These are phyloP conservation scores for Antitrichia curtipendula DNA, from an alignment of 225 moss, liverwort and hornwort genomes.

Conservation along the genomic window DNA sequence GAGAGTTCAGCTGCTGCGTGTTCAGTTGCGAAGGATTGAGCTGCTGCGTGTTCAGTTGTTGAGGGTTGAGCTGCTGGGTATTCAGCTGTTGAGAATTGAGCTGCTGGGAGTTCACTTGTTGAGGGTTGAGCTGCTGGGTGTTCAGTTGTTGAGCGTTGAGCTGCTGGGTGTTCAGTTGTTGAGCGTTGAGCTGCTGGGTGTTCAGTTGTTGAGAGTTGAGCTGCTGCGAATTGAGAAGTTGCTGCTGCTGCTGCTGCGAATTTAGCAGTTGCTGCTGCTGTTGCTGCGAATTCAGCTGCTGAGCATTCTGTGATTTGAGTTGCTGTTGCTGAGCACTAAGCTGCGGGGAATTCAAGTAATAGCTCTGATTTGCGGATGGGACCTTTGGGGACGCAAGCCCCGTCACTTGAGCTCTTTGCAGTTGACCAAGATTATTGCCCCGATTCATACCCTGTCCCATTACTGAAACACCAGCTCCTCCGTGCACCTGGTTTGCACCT, in stretches of 20 bases:
- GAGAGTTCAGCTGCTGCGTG: constrained; percentile 31
- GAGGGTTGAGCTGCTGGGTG: constrained; percentile 38
- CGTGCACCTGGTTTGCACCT: constrained; percentile 60
- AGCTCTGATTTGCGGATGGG: constrained; percentile 49
- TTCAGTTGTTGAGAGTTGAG: constrained; percentile 5
- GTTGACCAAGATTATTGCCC: constrained; percentile 37
- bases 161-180: constrained; percentile 26
- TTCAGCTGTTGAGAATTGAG: constrained; percentile 15
- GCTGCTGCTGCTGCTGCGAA: constrained; percentile 16
- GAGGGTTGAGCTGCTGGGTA: constrained; percentile 33
- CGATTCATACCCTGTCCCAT: constrained; percentile 55
- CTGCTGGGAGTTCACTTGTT: constrained; percentile 4
- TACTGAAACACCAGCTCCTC: constrained; percentile 44
- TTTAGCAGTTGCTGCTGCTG: constrained; percentile 17
- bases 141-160: constrained; percentile 37
- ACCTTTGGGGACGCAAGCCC: constrained; percentile 53
- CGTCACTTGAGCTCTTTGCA: constrained; percentile 59
- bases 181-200: not conserved
- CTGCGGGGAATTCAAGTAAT: constrained; percentile 53
- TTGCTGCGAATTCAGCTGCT: constrained; percentile 34
- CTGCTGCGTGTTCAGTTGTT: constrained; percentile 44
- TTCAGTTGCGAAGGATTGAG: not conserved
- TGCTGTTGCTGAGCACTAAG: constrained; percentile 40
- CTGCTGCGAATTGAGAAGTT: constrained; percentile 38
- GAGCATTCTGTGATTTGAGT: constrained; percentile 33